A percentile compares a stretch with the other conserved stretches of the same genome.
Evolutionary conservation across 2,329 filamentous ascomycete genomes (phyloP).

Genomic region (Aspergillus quadrilineatus): DNA sequence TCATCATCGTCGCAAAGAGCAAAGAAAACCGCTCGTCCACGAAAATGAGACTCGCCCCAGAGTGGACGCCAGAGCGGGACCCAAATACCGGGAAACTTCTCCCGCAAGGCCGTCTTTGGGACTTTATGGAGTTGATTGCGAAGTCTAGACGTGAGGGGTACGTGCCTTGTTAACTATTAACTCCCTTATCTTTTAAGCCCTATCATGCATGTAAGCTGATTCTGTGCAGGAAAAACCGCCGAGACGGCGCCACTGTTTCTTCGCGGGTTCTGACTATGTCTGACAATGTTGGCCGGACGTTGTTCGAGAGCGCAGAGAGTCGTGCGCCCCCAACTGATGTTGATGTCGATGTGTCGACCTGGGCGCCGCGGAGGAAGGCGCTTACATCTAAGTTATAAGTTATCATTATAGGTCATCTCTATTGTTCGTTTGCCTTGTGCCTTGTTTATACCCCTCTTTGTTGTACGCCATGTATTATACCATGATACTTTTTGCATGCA

Average conservation of each 20-base stretch:
- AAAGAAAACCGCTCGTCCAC: slow-evolving; percentile 52
- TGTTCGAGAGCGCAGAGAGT: slow-evolving; percentile 55
- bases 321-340: slow-evolving; percentile 25
- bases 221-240: slow-evolving; percentile 68
- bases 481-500: neutral
- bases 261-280: slow-evolving; percentile 75
- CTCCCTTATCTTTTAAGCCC: too few species aligned
- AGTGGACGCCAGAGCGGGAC: slow-evolving; percentile 73
- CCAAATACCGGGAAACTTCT: slow-evolving; percentile 59
- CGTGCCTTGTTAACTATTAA: too few species aligned
- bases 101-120: slow-evolving; percentile 78
- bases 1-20: slow-evolving; percentile 70
- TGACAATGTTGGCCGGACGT: slow-evolving; percentile 66
- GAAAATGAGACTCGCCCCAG: slow-evolving; percentile 65
- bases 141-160: slow-evolving; percentile 75
- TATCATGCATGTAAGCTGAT: neutral
- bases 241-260: slow-evolving; percentile 88
- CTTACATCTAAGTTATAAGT: slow-evolving; percentile 35
- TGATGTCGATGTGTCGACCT: slow-evolving; percentile 35
- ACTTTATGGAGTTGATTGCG: slow-evolving; percentile 86
- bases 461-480: neutral
- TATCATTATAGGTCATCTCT: neutral
- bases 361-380: slow-evolving; percentile 37
- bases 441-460: slow-evolving; percentile 2
- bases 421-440: neutral